Evolutionary conservation across 2,329 filamentous ascomycete genomes (phyloP).

Genomic region (Exophiala dermatitidis): DNA sequence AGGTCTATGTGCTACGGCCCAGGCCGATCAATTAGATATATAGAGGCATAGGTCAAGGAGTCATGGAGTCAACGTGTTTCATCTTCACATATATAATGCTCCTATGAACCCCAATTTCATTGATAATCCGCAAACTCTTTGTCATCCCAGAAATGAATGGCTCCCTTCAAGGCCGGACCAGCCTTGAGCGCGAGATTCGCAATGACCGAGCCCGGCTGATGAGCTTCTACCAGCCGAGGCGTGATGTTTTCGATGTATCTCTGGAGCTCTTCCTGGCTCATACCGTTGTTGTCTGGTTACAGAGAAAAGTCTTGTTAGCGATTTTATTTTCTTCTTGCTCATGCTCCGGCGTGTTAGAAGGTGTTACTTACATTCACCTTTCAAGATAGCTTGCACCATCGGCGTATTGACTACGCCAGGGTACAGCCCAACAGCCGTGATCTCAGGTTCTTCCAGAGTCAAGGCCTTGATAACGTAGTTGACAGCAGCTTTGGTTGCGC

Average conservation of each 20-base stretch:
- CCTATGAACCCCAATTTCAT: background rate
- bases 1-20: background rate
- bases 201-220: conserved; percentile 3
- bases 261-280: conserved; percentile 1
- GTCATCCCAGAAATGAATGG: conserved; percentile 6
- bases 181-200: background rate
- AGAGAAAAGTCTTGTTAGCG: too few relatives aligned
- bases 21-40: background rate
- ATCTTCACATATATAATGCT: background rate
- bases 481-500: conserved; percentile 71
- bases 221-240: conserved; percentile 2
- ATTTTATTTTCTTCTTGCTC: too few relatives aligned
- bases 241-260: conserved; percentile 1
- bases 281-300: conserved; percentile 1
- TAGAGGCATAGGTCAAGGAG: background rate
- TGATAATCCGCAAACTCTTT: background rate
- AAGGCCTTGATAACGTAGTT: conserved; percentile 71
- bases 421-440: conserved; percentile 63
- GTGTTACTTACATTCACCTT: conserved; percentile 1
- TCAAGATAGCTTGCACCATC: conserved; percentile 47
- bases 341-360: too few relatives aligned
- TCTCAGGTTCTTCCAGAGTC: conserved; percentile 65
- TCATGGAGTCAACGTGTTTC: background rate
- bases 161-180: background rate
- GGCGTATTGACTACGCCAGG: conserved; percentile 79